Base-by-base conservation (phyloP, 129 eudicot species). In the Helianthus tuberosus region DNA sequence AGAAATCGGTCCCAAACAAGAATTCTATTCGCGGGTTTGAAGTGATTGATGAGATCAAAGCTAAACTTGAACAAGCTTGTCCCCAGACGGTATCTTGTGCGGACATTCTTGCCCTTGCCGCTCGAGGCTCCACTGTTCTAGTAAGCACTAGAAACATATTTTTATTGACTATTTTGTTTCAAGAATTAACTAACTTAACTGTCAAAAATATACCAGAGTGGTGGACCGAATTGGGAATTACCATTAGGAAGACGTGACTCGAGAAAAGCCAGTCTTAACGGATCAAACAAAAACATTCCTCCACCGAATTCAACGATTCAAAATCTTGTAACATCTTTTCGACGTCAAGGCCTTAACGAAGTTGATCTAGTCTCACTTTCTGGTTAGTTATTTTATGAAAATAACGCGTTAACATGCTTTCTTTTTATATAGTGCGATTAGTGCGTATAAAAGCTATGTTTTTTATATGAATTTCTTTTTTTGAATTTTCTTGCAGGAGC, bases 11-110 rank as follows among this genome's bases (percentile, higher is more conserved):
- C 39, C 96, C 98, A 14, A 93, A 93, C 84, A 91, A 84, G 67
- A 93, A 93, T 57, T 93, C 96, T 15, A 53, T 93, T 32, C 85
- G 96, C 61, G 98, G 97, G 68, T 93, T 90, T 62, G 88, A 90
- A 64, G 93, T 90, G 85, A 86, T 91, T 11, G 99, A 94, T 78
- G 94, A 91, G 75, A 94, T 94, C 71, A 94, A 94, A 71, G 89
- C 89, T 62, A 68, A 80, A 72, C 85, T 91, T 39, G 97, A 94
- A 79, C 75, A 79, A 85, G 94, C 86, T 11, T 91, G 99, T 75
- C 97, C 99, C 15, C 83, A 78, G 39, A 89, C 94, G 0, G 96
- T 94, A 58, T 94, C 99, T 54, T 94, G 99, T 85, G 96, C 98
- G 0, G 98, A 94, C 76, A 84, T 94, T 66, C 83, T 91, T 38